These are phyloP conservation scores for Chamaenerion angustifolium DNA, from an alignment of 345 rosid species.

Conservation along the genomic window DNA sequence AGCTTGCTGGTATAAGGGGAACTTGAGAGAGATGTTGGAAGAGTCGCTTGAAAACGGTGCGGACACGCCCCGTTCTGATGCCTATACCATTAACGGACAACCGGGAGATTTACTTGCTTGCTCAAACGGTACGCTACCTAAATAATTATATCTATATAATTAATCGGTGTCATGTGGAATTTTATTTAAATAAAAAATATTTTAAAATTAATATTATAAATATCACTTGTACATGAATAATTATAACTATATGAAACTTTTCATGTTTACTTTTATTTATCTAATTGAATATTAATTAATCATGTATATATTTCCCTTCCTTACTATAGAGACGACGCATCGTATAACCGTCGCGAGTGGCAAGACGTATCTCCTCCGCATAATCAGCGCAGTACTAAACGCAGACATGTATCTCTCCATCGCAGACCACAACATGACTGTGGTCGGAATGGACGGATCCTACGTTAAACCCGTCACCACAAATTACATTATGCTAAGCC, in stretches of 20 bases:
- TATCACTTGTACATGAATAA: no score
- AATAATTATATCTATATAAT: background rate
- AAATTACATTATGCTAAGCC: conserved; percentile 7
- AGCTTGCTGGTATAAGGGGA: conserved; percentile 11
- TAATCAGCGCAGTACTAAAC: conserved; percentile 11
- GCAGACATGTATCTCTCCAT: conserved; percentile 12
- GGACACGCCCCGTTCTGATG: conserved; percentile 10
- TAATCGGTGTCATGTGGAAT: no score
- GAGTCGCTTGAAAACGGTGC: conserved; percentile 4
- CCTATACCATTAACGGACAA: conserved; percentile 13
- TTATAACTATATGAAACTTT: no score
- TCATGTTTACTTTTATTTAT: no score
- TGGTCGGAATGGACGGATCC: conserved; percentile 14
- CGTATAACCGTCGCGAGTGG: background rate
- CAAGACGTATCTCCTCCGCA: conserved; percentile 12
- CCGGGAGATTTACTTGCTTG: conserved; percentile 13
- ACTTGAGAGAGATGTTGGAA: conserved; percentile 8
- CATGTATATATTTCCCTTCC: background rate
- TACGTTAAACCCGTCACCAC: conserved; percentile 12
- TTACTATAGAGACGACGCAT: background rate
- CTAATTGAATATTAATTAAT: background rate
- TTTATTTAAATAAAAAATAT: no score
- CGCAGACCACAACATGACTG: conserved; percentile 11
- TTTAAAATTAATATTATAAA: no score
- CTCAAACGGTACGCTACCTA: conserved; percentile 10